Percentiles rank a stretch among this genome's conserved stretches.
phyloP scores from a whole-genome alignment of 768 basidiomycete species.

The Suillus lakei region DNA sequence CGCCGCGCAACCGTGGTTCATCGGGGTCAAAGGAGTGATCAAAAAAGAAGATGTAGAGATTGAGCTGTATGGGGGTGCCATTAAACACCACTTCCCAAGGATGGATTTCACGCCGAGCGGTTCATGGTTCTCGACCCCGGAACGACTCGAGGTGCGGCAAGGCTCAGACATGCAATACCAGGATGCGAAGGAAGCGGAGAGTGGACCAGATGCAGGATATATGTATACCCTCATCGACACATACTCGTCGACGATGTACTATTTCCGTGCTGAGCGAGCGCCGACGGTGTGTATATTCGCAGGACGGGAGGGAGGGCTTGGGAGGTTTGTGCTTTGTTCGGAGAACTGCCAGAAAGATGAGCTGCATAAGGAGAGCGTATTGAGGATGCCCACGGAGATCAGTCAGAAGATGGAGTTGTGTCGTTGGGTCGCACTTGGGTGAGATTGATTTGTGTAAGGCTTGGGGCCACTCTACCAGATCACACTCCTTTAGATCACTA shows the following conservation, averaged over 20 bases:
- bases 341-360: slow-evolving; percentile 19
- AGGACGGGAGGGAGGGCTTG: slow-evolving; percentile 26
- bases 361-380: slow-evolving; percentile 25
- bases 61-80: slow-evolving; percentile 18
- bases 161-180: not conserved
- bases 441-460: not conserved
- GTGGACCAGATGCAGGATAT: not conserved
- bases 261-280: slow-evolving; percentile 20
- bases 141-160: not conserved
- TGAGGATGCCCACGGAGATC: slow-evolving; percentile 21
- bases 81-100: slow-evolving; percentile 1
- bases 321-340: slow-evolving; percentile 27
- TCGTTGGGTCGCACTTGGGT: not conserved
- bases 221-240: slow-evolving; percentile 15
- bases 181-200: not conserved
- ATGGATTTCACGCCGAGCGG: not conserved
- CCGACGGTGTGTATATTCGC: slow-evolving; percentile 26
- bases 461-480: not conserved
- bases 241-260: slow-evolving; percentile 17
- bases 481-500: too few species aligned
- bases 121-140: not conserved
- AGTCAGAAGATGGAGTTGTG: not conserved
- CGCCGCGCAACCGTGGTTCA: slow-evolving; percentile 20
- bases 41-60: slow-evolving; percentile 6
- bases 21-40: slow-evolving; percentile 25